A percentile compares a stretch with the other conserved stretches of the same genome.
Evolutionary conservation across 768 basidiomycete genomes (phyloP).

Genomic region (Flagelloscypha sp.): DNA sequence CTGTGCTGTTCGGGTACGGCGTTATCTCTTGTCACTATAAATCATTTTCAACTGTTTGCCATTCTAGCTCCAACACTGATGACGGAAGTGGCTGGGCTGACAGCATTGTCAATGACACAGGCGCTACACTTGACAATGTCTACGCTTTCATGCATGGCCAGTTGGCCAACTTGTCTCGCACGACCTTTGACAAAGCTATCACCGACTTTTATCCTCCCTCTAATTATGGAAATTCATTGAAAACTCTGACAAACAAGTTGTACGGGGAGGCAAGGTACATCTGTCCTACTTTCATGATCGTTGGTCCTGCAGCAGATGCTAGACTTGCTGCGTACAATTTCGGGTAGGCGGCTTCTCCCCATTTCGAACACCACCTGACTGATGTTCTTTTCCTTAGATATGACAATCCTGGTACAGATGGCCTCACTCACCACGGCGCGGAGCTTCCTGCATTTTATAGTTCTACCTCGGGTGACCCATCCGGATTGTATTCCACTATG

Average conservation of each 20-base stretch:
- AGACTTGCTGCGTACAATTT: constrained; percentile 25
- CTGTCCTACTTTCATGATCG: constrained; percentile 31
- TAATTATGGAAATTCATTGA: constrained; percentile 25
- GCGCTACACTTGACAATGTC: constrained; percentile 31
- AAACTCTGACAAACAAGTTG: constrained; percentile 35
- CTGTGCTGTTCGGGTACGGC: constrained; percentile 30
- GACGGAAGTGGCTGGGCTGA: constrained; percentile 36
- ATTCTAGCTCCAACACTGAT: constrained; percentile 29
- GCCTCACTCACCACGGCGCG: constrained; percentile 27
- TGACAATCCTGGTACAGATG: constrained; percentile 28
- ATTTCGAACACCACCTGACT: not conserved
- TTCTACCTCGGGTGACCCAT: constrained; percentile 17
- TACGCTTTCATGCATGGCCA: constrained; percentile 35
- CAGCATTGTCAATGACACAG: constrained; percentile 24
- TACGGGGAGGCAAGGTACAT: constrained; percentile 38
- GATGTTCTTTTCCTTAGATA: constrained; percentile 19
- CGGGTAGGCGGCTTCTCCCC: constrained; percentile 20
- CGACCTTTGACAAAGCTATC: constrained; percentile 24
- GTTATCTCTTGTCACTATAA: not conserved
- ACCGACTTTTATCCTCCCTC: constrained; percentile 24
- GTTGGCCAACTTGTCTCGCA: constrained; percentile 22
- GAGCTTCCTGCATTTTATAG: constrained; percentile 31
- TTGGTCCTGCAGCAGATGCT: constrained; percentile 14
- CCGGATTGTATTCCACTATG: constrained; percentile 23
- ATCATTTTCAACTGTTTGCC: not conserved